Conservation (phyloP, 2,329 filamentous ascomycete genomes). For the Alternaria conjuncta region DNA sequence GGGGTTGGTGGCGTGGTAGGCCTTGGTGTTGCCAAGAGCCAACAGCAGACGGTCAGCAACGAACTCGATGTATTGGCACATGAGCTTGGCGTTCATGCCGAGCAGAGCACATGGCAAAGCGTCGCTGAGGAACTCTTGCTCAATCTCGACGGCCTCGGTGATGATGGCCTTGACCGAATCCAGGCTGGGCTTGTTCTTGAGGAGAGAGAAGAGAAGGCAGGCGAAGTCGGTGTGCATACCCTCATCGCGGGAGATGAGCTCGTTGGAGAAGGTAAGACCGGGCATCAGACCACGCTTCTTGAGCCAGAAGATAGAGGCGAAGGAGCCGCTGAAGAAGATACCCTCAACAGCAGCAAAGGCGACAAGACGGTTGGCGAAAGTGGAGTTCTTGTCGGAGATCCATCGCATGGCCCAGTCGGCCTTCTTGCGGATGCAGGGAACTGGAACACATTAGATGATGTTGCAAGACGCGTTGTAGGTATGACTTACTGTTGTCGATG, state of each 20-base stretch:
- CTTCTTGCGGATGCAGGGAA: conserved; percentile 98
- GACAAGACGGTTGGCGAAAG: conserved; percentile 92
- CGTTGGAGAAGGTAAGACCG: conserved; percentile 98
- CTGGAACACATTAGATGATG: conserved; percentile 54
- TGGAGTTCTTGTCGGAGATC: conserved; percentile 93
- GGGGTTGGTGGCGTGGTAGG: conserved; percentile 91
- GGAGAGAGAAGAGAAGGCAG: conserved; percentile 95
- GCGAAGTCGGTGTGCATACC: conserved; percentile 99
- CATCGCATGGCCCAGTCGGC: conserved; percentile 96
- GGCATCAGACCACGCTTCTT: conserved; percentile 99
- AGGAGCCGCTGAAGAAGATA: conserved; percentile 99
- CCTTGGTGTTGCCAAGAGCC: conserved; percentile 91
- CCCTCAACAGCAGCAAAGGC: conserved; percentile 98
- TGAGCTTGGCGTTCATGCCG: conserved; percentile 95
- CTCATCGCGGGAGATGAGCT: conserved; percentile 99
- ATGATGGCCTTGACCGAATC: conserved; percentile 86
- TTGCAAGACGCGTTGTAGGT: not conserved
- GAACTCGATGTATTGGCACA: conserved; percentile 99
- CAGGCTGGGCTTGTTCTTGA: conserved; percentile 88
- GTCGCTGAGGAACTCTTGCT: conserved; percentile 98
- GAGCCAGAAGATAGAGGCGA: conserved; percentile 99
- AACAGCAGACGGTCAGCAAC: conserved; percentile 94
- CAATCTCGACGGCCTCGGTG: conserved; percentile 88
- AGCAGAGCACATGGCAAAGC: conserved; percentile 91
- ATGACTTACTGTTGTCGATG: conserved; percentile 86